Evolutionary conservation across 306 rosid genomes (phyloP).

Genomic region (Quercus agrifolia): DNA sequence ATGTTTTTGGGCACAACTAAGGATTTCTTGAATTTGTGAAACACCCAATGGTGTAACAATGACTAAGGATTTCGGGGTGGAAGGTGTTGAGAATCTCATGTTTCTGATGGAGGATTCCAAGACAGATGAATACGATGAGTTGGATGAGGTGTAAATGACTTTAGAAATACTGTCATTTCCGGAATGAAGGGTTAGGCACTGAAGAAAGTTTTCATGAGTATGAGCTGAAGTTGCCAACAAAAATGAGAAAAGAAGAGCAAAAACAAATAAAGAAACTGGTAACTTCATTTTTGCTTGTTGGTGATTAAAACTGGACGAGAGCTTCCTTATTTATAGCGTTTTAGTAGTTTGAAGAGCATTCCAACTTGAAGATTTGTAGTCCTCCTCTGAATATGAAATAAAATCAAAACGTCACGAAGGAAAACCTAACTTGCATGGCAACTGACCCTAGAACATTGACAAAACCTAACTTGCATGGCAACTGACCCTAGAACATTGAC

Average conservation of each 20-base stretch:
- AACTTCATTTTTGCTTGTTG: constrained; percentile 5
- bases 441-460: no score
- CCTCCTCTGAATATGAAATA: no score
- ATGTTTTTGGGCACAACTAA: background rate
- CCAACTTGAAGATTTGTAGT: no score
- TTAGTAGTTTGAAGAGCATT: background rate
- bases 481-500: no score
- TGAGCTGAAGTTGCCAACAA: constrained; percentile 16
- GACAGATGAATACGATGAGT: background rate
- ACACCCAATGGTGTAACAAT: constrained; percentile 10
- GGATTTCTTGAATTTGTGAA: constrained; percentile 15
- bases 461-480: no score
- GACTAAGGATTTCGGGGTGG: constrained; percentile 1
- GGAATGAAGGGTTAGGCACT: constrained; percentile 12
- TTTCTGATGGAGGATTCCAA: constrained; percentile 7
- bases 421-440: no score
- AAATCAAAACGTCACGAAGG: no score
- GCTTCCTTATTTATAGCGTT: background rate
- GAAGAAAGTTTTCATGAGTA: constrained; percentile 14
- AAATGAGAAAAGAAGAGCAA: constrained; percentile 1
- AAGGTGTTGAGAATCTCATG: background rate
- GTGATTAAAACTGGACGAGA: background rate
- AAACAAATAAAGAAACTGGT: background rate
- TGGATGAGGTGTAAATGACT: background rate
- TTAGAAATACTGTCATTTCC: background rate